These are phyloP conservation scores for Rhodotorula babjevae DNA, from an alignment of 768 basidiomycete species.

Conservation along the genomic window DNA sequence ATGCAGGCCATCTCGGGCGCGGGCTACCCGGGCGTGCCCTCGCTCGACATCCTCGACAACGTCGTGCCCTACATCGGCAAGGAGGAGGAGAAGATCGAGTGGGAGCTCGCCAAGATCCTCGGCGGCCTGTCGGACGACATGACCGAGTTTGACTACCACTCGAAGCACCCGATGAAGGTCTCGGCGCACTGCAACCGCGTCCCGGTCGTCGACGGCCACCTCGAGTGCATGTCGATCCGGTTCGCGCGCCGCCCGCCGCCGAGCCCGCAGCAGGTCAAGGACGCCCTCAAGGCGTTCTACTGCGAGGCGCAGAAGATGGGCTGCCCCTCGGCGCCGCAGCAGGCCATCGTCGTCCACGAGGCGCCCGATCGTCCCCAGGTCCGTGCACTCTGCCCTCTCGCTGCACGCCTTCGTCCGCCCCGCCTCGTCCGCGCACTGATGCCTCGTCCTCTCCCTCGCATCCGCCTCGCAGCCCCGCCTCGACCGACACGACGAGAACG, in stretches of 20 bases:
- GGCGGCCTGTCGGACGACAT: slow-evolving; percentile 63
- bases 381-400: background rate
- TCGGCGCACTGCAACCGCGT: slow-evolving; percentile 93
- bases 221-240: slow-evolving; percentile 78
- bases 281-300: slow-evolving; percentile 68
- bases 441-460: slow-evolving; percentile 48
- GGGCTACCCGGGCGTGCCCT: slow-evolving; percentile 91
- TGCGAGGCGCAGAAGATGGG: slow-evolving; percentile 69
- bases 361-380: slow-evolving; percentile 66
- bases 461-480: slow-evolving; percentile 76
- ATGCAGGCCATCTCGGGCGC: slow-evolving; percentile 97
- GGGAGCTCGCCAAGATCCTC: slow-evolving; percentile 96
- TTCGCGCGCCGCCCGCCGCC: slow-evolving; percentile 77
- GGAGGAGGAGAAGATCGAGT: slow-evolving; percentile 93
- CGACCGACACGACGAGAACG: slow-evolving; percentile 81
- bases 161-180: slow-evolving; percentile 71
- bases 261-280: slow-evolving; percentile 76
- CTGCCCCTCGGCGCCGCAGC: slow-evolving; percentile 77
- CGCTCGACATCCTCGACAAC: slow-evolving; percentile 90
- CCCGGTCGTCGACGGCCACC: slow-evolving; percentile 91
- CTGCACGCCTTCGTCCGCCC: background rate
- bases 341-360: slow-evolving; percentile 86
- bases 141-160: slow-evolving; percentile 78
- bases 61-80: slow-evolving; percentile 88
- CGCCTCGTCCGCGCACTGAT: no score